These are phyloP conservation scores for Moricandia arvensis DNA, from an alignment of 345 rosid species.

Conservation along the genomic window DNA sequence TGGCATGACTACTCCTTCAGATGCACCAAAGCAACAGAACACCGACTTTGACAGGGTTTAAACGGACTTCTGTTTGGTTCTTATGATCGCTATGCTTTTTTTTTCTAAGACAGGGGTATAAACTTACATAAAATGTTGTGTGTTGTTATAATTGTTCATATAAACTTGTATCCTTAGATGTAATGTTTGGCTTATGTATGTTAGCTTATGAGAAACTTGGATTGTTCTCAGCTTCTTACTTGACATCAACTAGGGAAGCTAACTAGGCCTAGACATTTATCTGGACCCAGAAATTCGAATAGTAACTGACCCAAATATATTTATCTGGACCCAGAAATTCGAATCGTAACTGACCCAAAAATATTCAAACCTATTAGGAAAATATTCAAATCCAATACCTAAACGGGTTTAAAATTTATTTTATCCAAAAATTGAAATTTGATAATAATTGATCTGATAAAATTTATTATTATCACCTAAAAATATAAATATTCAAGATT, in stretches of 20 bases:
- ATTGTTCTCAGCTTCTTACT: background rate
- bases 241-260: background rate
- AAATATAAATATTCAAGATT: no score
- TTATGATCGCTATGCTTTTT: constrained; percentile 4
- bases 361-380: no score
- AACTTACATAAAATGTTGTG: constrained; percentile 5
- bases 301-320: no score
- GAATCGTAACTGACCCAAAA: no score
- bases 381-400: no score
- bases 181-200: constrained; percentile 24
- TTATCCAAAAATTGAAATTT: no score
- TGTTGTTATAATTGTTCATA: constrained; percentile 27
- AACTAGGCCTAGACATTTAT: no score
- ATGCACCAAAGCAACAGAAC: constrained; percentile 45
- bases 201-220: constrained; percentile 6
- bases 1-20: constrained; percentile 31
- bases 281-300: no score
- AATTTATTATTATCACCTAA: no score
- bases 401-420: no score
- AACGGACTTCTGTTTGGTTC: background rate
- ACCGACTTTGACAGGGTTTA: constrained; percentile 56
- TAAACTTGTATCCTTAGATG: constrained; percentile 15
- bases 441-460: no score
- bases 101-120: constrained; percentile 5
- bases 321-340: no score